Conservation (phyloP, 257 asterid genomes). For the Gynochthodes officinalis region DNA sequence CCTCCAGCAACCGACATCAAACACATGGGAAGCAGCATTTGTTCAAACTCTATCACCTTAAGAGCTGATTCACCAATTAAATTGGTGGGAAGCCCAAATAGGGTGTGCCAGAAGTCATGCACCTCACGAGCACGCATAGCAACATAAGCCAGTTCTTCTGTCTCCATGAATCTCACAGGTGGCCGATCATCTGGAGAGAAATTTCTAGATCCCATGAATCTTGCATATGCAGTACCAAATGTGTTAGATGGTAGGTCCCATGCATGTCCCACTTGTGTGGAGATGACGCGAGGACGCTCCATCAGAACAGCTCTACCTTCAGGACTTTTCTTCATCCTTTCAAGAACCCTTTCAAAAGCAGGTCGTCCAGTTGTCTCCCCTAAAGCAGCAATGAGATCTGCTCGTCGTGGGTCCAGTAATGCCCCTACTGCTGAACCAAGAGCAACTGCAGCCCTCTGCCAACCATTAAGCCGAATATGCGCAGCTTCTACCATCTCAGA, state of each 20-base stretch:
- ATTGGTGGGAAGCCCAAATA: constrained; percentile 85
- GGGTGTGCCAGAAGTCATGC: constrained; percentile 96
- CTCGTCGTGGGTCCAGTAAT: constrained; percentile 83
- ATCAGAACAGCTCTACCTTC: constrained; percentile 75
- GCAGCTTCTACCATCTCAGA: constrained; percentile 51
- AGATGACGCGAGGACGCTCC: constrained; percentile 89
- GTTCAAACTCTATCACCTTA: constrained; percentile 91
- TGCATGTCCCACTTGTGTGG: constrained; percentile 76
- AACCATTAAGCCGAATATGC: constrained; percentile 57
- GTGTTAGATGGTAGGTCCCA: constrained; percentile 94
- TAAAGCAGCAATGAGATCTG: constrained; percentile 85
- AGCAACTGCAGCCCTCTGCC: constrained; percentile 95
- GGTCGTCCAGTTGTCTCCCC: constrained; percentile 95
- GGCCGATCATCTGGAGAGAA: constrained; percentile 96
- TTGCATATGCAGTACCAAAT: constrained; percentile 94
- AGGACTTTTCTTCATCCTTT: constrained; percentile 71
- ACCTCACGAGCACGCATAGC: constrained; percentile 98
- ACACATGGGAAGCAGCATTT: constrained; percentile 96
- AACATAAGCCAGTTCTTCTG: constrained; percentile 84
- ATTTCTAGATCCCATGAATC: constrained; percentile 89
- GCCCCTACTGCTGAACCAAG: constrained; percentile 93
- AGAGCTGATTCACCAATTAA: constrained; percentile 88
- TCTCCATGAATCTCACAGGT: constrained; percentile 94
- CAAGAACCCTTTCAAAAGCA: constrained; percentile 77
- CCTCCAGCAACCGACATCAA: constrained; percentile 84